phyloP scores from a whole-genome alignment of 371 early-diverging fungal species.

The Pancytospora philotis region DNA sequence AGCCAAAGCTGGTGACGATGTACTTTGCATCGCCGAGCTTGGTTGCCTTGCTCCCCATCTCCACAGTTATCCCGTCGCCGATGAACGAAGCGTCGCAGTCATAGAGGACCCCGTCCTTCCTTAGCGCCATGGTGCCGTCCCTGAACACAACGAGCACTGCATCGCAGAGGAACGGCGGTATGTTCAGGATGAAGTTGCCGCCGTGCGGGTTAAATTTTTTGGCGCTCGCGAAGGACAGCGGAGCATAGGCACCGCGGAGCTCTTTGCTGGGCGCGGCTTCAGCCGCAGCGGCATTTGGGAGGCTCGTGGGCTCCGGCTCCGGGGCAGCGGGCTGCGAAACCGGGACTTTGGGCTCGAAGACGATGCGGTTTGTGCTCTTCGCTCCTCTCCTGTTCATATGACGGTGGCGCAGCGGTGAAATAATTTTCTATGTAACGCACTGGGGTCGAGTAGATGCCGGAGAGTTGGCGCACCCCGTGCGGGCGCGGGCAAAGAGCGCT shows the following conservation, averaged over 20 bases:
- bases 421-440: too few species aligned
- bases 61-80: constrained; percentile 18
- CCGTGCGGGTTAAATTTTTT: constrained; percentile 12
- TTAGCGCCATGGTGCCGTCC: constrained; percentile 20
- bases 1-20: too few species aligned
- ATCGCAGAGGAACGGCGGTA: neutral
- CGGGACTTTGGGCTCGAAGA: constrained; percentile 25
- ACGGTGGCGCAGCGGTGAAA: too few species aligned
- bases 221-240: constrained; percentile 1
- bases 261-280: neutral
- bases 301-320: neutral
- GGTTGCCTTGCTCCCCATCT: neutral
- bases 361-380: constrained; percentile 1
- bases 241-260: constrained; percentile 15
- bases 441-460: too few species aligned
- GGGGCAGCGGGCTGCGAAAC: neutral
- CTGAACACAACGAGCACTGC: constrained; percentile 9
- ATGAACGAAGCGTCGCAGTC: constrained; percentile 22
- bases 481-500: too few species aligned
- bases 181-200: constrained; percentile 10
- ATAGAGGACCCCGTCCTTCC: constrained; percentile 2
- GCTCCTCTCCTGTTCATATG: constrained; percentile 12
- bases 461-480: too few species aligned
- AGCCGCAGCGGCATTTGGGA: neutral
- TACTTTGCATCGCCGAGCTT: constrained; percentile 8